These are phyloP conservation scores for Alternaria angustiovoidea DNA, from an alignment of 2,329 filamentous ascomycete genomes.

Conservation along the genomic window DNA sequence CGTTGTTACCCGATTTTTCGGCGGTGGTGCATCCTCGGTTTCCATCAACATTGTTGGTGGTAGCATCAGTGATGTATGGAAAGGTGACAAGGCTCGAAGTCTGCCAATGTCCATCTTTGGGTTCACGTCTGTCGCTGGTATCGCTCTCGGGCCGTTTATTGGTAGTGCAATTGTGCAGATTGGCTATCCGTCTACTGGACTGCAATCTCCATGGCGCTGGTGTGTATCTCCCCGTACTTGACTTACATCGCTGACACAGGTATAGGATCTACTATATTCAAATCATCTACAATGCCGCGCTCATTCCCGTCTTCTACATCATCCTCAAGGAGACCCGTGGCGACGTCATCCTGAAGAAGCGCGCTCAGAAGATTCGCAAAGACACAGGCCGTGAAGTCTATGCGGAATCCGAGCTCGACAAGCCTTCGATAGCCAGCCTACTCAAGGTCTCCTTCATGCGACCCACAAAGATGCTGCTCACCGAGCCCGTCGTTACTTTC, in stretches of 20 bases:
- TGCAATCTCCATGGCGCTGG: constrained; percentile 50
- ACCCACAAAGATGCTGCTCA: constrained; percentile 52
- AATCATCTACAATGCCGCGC: constrained; percentile 54
- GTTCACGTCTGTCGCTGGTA: constrained; percentile 55
- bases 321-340: constrained; percentile 54
- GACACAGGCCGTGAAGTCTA: constrained; percentile 45
- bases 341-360: constrained; percentile 53
- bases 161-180: constrained; percentile 53
- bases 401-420: constrained; percentile 39
- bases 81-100: constrained; percentile 52
- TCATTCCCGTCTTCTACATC: constrained; percentile 54
- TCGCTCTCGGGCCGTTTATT: constrained; percentile 55
- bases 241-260: background rate
- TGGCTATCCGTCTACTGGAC: constrained; percentile 30
- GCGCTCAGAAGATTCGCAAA: constrained; percentile 51
- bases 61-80: constrained; percentile 47
- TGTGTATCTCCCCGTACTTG: constrained; percentile 19
- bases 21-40: constrained; percentile 54
- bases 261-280: constrained; percentile 57
- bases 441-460: constrained; percentile 54
- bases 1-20: constrained; percentile 55
- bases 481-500: constrained; percentile 54
- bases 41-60: constrained; percentile 51
- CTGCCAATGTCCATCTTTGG: constrained; percentile 57
- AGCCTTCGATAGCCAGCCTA: constrained; percentile 24